Evolutionary conservation across 495 filamentous ascomycete genomes (phyloP).

Genomic region (Pseudomonodictys pantanalensis): DNA sequence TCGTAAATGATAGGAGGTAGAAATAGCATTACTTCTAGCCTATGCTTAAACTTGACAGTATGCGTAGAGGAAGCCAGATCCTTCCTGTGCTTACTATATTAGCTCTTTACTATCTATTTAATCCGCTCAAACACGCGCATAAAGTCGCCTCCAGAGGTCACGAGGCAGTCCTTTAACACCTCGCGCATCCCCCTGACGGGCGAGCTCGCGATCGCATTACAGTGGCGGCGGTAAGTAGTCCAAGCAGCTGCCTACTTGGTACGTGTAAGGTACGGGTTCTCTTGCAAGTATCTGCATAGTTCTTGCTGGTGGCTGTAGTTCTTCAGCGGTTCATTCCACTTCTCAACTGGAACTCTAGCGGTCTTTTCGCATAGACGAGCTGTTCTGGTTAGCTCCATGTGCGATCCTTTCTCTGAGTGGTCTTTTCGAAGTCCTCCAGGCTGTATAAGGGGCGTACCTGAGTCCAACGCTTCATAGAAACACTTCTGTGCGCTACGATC

Average conservation of each 20-base stretch:
- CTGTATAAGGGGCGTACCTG: background rate
- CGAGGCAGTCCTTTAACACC: background rate
- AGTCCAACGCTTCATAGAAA: conserved; percentile 4
- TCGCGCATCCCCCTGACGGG: background rate
- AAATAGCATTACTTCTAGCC: background rate
- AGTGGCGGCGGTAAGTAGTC: background rate
- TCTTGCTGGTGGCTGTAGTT: conserved; percentile 1
- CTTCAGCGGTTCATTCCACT: background rate
- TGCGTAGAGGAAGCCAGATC: background rate
- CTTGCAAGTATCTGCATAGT: background rate
- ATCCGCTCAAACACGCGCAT: background rate
- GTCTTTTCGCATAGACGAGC: conserved; percentile 2
- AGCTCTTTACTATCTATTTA: background rate
- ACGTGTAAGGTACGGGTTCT: background rate
- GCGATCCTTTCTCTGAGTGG: background rate
- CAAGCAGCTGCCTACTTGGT: background rate
- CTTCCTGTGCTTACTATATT: background rate
- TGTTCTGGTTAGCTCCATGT: background rate
- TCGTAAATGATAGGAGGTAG: background rate
- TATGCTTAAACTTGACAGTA: background rate
- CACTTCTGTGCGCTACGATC: background rate
- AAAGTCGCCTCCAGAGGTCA: background rate
- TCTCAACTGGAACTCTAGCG: conserved; percentile 2
- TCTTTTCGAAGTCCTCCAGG: background rate
- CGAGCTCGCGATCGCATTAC: background rate